Base-by-base conservation (phyloP, 2,329 filamentous ascomycete genomes). In the Trichoderma harzianum region DNA sequence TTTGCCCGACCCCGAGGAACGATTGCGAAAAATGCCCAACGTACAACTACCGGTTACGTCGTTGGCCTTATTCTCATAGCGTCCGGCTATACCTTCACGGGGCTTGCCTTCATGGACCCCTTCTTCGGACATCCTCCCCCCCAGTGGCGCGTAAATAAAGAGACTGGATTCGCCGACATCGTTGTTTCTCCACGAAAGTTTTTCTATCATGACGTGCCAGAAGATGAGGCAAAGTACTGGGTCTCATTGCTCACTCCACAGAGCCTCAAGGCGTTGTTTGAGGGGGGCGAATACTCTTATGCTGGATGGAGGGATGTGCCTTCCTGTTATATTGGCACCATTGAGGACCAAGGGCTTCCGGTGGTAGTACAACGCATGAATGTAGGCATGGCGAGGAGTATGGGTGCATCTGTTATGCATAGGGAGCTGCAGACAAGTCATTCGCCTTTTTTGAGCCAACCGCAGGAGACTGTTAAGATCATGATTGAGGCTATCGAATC, bases 231-330 rank as follows among this genome's bases (percentile, higher is more conserved):
- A n/a, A 47, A 55, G 7, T 65, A 65, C 14, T 47, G 63, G 30
- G n/a, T 26, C 28, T 65, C 63, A 18, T 47, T 53, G 12, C 63
- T 65, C 43, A 36, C n/a, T 3, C 43, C 63, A 26, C 63, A 65
- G 21, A 65, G 63, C 28, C 43, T 65, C 28, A 65, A 65, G 47
- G 47, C 63, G 0, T 65, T 65, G 43, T 65, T 36, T 55, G 63
- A 65, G 2, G 63, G 63, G 21, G 43, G 12, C 2, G 63, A 65
- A 65, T 55, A 32, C 28, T 21, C 63, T 24, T 65, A 65, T 36
- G 30, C 63, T 55, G 63, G 63, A 21, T 65, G 63, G 63, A 32
- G 53, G 43, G 63, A 65, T 65, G 63, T 65, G n/a, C 63, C 63
- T 26, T 34, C 28, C 16, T 65, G 28, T 14, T 65, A 65, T 55